A percentile compares a stretch with the other conserved stretches of the same genome.
Evolutionary conservation across 352 stramenopile species (phyloP).

Genomic region (Phytophthora colocasiae): DNA sequence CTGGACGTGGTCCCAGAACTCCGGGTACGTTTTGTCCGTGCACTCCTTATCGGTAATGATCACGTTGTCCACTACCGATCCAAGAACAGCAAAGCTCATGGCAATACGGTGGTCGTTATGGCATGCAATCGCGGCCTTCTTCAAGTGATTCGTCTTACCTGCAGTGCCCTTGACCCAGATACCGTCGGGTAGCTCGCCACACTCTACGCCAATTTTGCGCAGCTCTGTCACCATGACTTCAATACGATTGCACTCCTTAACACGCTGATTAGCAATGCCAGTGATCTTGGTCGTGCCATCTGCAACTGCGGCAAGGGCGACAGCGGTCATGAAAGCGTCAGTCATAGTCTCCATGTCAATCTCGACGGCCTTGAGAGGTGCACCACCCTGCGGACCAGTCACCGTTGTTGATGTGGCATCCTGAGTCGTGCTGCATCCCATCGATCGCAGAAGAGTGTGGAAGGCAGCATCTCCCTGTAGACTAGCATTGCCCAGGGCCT

Average conservation of each 20-base stretch:
- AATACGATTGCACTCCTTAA: constrained; percentile 99
- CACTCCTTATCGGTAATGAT: constrained; percentile 98
- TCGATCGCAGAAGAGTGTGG: constrained; percentile 82
- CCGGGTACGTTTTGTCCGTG: constrained; percentile 98
- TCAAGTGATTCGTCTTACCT: constrained; percentile 56
- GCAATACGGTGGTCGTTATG: constrained; percentile 99
- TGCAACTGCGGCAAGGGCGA: constrained; percentile 94
- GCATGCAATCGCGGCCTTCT: constrained; percentile 74
- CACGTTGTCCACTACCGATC: constrained; percentile 90
- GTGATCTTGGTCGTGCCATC: constrained; percentile 97
- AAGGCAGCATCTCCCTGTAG: constrained; percentile 97
- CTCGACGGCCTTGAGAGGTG: constrained; percentile 85
- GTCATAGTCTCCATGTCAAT: constrained; percentile 98
- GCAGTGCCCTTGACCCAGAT: constrained; percentile 80
- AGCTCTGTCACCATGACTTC: constrained; percentile 97
- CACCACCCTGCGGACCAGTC: constrained; percentile 76
- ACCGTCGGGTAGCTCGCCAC: constrained; percentile 74
- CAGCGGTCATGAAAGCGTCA: constrained; percentile 98
- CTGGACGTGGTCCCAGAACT: constrained; percentile 93
- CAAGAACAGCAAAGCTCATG: constrained; percentile 98
- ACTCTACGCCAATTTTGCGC: constrained; percentile 93
- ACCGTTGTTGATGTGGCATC: constrained; percentile 75
- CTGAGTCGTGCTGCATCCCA: constrained; percentile 81
- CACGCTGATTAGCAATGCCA: constrained; percentile 98
- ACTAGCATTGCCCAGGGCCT: constrained; percentile 93